phyloP scores from a whole-genome alignment of 208 protist genomes.

The Crithidia bombi region DNA sequence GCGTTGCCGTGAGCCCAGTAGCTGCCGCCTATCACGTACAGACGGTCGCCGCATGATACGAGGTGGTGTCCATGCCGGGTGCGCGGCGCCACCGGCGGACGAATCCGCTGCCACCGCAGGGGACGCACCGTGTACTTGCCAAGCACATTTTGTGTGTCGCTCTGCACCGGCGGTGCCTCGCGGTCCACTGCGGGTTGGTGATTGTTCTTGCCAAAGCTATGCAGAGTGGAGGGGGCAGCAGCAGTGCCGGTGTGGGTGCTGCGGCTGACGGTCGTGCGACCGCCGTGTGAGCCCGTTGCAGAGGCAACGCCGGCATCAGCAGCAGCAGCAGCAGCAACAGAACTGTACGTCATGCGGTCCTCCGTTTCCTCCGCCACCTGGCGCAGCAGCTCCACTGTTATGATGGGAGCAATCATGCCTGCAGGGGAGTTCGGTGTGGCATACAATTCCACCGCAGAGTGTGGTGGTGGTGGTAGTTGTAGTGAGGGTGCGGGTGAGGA shows the following conservation, averaged over 20 bases:
- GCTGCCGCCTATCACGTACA: constrained; percentile 61
- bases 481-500: neutral
- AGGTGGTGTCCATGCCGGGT: constrained; percentile 67
- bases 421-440: neutral
- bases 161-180: constrained; percentile 23
- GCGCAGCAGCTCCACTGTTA: constrained; percentile 36
- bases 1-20: constrained; percentile 66
- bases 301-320: neutral
- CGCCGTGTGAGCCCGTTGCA: neutral
- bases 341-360: neutral
- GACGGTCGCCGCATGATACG: constrained; percentile 37
- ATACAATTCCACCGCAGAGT: neutral
- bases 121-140: constrained; percentile 39
- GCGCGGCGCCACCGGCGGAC: constrained; percentile 38
- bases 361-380: constrained; percentile 12
- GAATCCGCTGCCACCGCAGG: constrained; percentile 42
- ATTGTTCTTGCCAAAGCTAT: constrained; percentile 9
- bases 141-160: constrained; percentile 21
- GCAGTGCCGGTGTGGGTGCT: constrained; percentile 11
- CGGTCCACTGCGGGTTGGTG: neutral
- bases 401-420: neutral
- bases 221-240: constrained; percentile 5
- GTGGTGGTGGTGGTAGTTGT: neutral
- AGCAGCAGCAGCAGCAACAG: neutral
- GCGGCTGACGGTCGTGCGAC: constrained; percentile 8